phyloP scores from a whole-genome alignment of 2,329 filamentous ascomycete genomes.

The Pseudogymnoascus sp. region DNA sequence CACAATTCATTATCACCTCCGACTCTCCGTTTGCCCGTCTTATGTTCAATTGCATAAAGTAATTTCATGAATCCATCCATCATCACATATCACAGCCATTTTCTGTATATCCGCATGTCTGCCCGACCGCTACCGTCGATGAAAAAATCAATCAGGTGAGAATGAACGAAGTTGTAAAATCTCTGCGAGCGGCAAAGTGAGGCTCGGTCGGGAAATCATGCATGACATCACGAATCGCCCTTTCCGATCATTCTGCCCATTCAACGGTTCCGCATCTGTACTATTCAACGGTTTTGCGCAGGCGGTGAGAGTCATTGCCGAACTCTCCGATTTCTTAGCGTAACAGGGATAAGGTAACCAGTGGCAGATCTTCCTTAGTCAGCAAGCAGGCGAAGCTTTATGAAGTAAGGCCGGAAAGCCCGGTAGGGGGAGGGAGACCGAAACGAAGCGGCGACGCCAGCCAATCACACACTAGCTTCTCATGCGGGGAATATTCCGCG shows the following conservation, averaged over 20 bases:
- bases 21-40: neutral
- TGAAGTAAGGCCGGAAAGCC: neutral
- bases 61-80: neutral
- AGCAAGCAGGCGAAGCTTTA: neutral
- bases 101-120: neutral
- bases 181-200: neutral
- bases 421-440: neutral
- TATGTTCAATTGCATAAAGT: neutral
- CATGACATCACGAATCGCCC: neutral
- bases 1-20: neutral
- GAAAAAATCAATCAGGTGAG: neutral
- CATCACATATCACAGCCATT: neutral
- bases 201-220: neutral
- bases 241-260: neutral
- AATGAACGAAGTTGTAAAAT: neutral
- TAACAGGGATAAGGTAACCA: neutral
- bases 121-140: too few relatives aligned
- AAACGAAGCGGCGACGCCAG: neutral
- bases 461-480: neutral
- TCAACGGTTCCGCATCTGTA: neutral
- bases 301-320: neutral
- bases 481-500: conserved; percentile 2
- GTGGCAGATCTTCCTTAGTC: neutral
- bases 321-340: neutral
- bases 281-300: neutral